Evolutionary conservation across 2,329 filamentous ascomycete genomes (phyloP), one percentile per base, ranked within the genome.

Genomic region (Tolypocladium album): DNA sequence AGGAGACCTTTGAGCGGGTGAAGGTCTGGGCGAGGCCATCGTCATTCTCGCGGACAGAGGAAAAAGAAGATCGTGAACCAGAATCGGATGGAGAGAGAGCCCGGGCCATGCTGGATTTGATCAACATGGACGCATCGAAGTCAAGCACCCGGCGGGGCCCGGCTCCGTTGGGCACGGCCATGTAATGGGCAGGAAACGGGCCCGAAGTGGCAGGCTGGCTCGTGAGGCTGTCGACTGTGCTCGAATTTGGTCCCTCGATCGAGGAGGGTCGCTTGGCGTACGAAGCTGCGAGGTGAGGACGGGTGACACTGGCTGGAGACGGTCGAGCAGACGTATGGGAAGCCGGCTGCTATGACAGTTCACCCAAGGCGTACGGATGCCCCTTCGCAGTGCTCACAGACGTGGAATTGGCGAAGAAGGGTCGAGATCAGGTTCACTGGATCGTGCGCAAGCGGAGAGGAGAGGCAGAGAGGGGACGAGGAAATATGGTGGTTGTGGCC

Each of bases 1-100:
- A 83, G 42, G 84, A 87, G 62, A 86, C 74, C 71, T 86, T 87
- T 68, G 82, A 82, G 59, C 79, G 79, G 57, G 83, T 86, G 64
- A 88, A 88, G 59, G 81, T 82, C 74, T 88, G 85, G 60, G 82
- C 79, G 38, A 85, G 72, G 62, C 81, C 79, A 65, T 79, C 77
- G 67, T 84, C 81, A 69, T 81, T 80, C 74, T 86, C 83, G 62
- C 83, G 78, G 61, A 86, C 82, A 55, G 83, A 86, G 38, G 83
- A 85, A 72, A 86, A 86, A 61, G 83, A 86, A 38, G 81, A 80
- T 61, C 82, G 79, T 5, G 72, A 74, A 58, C 70, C 74, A 65
- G 71, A 71, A 57, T 76, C 73, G 61, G 69, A 70, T 34, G 74
- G 73, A 55, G 74, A 75, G 59, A 68, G 67, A 61, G 72, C 68